Evolutionary conservation across 2,329 filamentous ascomycete genomes (phyloP).

Genomic region (Magnaporthiopsis rhizophila): DNA sequence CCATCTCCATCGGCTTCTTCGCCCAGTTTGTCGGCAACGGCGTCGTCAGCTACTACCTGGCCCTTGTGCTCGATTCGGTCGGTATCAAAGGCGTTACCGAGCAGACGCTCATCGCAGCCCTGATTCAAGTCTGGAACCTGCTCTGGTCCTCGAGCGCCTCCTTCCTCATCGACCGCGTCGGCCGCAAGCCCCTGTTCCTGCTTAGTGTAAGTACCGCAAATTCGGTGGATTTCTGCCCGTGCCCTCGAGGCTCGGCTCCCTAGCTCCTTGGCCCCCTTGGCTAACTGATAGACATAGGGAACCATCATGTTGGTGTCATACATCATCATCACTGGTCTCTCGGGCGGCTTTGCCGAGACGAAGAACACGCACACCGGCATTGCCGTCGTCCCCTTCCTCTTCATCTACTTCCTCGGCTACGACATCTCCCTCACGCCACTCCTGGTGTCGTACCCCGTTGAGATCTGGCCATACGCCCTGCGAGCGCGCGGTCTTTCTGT

Average conservation of each 20-base stretch:
- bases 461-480: conserved; percentile 30
- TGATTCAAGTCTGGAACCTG: conserved; percentile 21
- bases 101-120: conserved; percentile 11
- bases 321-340: conserved; percentile 17
- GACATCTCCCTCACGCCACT: conserved; percentile 26
- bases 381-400: conserved; percentile 24
- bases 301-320: conserved; percentile 20
- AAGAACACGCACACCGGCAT: conserved; percentile 16
- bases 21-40: conserved; percentile 16
- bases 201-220: background rate
- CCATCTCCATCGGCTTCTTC: conserved; percentile 26
- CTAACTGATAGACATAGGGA: background rate
- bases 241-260: too few relatives aligned
- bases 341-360: conserved; percentile 9
- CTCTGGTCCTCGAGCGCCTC: conserved; percentile 12
- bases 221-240: too few relatives aligned
- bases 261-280: too few relatives aligned
- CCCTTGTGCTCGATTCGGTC: conserved; percentile 12
- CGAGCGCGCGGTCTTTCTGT: conserved; percentile 28
- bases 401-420: conserved; percentile 27
- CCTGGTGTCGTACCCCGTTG: conserved; percentile 24
- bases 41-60: conserved; percentile 10
- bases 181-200: conserved; percentile 16
- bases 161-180: conserved; percentile 22
- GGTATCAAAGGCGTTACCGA: conserved; percentile 12